These are phyloP conservation scores for Protomyces gravidus DNA, from an alignment of 1,139 yeast genomes.

Conservation along the genomic window DNA sequence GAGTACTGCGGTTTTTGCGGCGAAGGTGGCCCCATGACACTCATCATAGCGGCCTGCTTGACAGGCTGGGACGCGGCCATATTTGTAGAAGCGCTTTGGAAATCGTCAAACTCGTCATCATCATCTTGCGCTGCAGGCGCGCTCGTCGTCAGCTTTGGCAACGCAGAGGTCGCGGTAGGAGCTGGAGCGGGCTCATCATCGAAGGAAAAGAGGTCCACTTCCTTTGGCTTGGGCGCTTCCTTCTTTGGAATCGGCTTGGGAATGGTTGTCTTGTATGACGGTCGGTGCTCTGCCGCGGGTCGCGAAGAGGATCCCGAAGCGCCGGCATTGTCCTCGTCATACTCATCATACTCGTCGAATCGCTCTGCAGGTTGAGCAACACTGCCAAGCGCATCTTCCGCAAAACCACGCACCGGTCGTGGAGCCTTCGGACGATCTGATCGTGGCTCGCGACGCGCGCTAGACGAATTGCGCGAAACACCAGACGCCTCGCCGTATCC, in stretches of 20 bases:
- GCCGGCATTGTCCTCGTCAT: constrained; percentile 42
- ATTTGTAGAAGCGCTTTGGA: constrained; percentile 64
- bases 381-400: constrained; percentile 30
- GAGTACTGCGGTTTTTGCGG: constrained; percentile 21
- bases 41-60: constrained; percentile 24
- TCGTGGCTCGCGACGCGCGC: constrained; percentile 14
- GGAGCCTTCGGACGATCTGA: constrained; percentile 20
- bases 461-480: constrained; percentile 4
- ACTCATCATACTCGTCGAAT: constrained; percentile 66
- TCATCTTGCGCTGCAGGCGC: constrained; percentile 32
- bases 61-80: constrained; percentile 34
- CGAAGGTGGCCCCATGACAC: constrained; percentile 26
- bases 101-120: constrained; percentile 91
- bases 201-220: constrained; percentile 54
- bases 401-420: constrained; percentile 28
- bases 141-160: constrained; percentile 33
- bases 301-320: constrained; percentile 30
- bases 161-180: constrained; percentile 38
- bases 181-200: constrained; percentile 54
- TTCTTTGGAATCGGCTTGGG: constrained; percentile 33
- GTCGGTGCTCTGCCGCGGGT: background rate
- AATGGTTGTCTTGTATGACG: constrained; percentile 11
- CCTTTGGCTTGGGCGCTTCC: constrained; percentile 42
- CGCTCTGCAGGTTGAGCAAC: constrained; percentile 42
- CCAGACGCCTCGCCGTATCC: constrained; percentile 25